Evolutionary conservation across 192 early-diverging fungal genomes (phyloP).

Genomic region (Entomortierella beljakovae): DNA sequence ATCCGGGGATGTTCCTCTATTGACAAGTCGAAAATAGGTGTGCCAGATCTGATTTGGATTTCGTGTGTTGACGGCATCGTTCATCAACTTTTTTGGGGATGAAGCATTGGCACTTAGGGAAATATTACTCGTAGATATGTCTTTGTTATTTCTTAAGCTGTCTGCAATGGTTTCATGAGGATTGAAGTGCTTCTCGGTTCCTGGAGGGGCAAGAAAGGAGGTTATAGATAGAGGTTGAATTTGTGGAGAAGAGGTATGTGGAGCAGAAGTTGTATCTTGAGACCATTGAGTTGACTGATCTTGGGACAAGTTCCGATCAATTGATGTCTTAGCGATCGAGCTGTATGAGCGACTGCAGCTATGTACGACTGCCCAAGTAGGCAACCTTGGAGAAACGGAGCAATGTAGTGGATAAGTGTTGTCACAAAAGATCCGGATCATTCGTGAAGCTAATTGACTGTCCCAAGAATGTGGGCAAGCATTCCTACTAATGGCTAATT

Average conservation of each 20-base stretch:
- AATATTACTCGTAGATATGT: not conserved
- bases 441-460: slow-evolving; percentile 28
- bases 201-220: slow-evolving; percentile 37
- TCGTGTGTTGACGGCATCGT: slow-evolving; percentile 20
- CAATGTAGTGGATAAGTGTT: slow-evolving; percentile 7
- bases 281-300: not conserved
- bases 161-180: slow-evolving; percentile 51
- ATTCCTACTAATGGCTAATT: slow-evolving; percentile 1
- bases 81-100: slow-evolving; percentile 9
- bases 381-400: slow-evolving; percentile 3
- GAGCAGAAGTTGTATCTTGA: not conserved
- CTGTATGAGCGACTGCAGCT: not conserved
- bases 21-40: slow-evolving; percentile 15
- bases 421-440: slow-evolving; percentile 27
- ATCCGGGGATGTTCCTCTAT: not conserved
- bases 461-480: slow-evolving; percentile 27
- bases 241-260: not conserved
- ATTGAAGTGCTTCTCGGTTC: slow-evolving; percentile 22
- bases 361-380: not conserved
- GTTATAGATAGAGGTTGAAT: slow-evolving; percentile 4
- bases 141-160: slow-evolving; percentile 11
- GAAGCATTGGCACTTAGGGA: not conserved
- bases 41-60: slow-evolving; percentile 41
- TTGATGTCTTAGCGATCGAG: not conserved
- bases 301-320: slow-evolving; percentile 2